Percentiles rank a stretch among this genome's conserved stretches.
Conservation (phyloP, 176 grass and related monocot genomes). For the Carex scoparia region DNA sequence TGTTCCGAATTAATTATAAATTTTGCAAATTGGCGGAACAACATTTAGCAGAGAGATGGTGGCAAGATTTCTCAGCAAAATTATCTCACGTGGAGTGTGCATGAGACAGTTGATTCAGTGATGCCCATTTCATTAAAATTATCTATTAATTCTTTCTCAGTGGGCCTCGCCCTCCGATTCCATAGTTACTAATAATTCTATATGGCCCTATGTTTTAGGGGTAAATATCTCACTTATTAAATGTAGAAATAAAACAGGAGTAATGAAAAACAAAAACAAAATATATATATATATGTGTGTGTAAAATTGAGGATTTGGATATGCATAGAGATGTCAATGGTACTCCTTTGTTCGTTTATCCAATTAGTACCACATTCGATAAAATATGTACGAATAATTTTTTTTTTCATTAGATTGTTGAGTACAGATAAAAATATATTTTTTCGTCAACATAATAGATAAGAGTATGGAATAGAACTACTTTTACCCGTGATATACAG, state of each 20-base stretch:
- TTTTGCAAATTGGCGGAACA: neutral
- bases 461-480: too few species aligned
- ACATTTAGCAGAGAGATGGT: neutral
- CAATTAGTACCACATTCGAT: too few species aligned
- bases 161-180: neutral
- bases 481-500: too few species aligned
- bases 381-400: too few species aligned
- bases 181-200: slow-evolving; percentile 8
- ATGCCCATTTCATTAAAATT: neutral
- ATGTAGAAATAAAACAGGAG: too few species aligned
- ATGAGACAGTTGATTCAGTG: slow-evolving; percentile 4
- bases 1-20: neutral
- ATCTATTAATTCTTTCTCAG: neutral
- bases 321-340: too few species aligned
- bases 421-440: too few species aligned
- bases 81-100: neutral
- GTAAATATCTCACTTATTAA: neutral
- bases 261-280: neutral
- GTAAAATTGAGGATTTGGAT: neutral
- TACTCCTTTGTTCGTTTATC: too few species aligned
- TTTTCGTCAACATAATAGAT: too few species aligned
- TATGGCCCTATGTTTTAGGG: neutral
- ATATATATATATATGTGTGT: too few species aligned
- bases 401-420: too few species aligned
- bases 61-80: neutral